Evolutionary conservation across 2,329 filamentous ascomycete genomes (phyloP).

Genomic region (Claviceps purpurea): DNA sequence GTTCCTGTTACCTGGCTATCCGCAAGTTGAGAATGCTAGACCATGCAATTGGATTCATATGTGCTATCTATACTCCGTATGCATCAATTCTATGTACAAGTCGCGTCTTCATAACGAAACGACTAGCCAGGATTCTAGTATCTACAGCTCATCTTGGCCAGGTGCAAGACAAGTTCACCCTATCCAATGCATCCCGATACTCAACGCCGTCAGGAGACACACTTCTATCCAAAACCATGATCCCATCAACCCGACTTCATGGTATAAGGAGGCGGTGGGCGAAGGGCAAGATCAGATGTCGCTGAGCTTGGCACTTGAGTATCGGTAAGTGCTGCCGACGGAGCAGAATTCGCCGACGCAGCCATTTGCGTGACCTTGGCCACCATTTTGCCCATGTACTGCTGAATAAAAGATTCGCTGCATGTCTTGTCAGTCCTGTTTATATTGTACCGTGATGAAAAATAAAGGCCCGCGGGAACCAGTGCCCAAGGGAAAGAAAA

Average conservation of each 20-base stretch:
- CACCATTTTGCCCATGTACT: slow-evolving; percentile 63
- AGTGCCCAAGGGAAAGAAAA: not conserved
- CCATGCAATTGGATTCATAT: not conserved
- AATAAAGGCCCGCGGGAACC: too few relatives aligned
- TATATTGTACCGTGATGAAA: not conserved
- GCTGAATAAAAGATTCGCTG: slow-evolving; percentile 63
- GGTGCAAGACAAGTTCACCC: not conserved
- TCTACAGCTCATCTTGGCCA: not conserved
- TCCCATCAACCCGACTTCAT: slow-evolving; percentile 4
- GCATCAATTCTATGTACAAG: not conserved
- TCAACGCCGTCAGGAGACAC: not conserved
- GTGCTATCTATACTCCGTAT: not conserved
- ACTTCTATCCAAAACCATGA: slow-evolving; percentile 8
- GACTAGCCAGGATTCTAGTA: not conserved
- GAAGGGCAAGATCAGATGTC: not conserved
- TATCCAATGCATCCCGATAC: not conserved
- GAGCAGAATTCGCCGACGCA: not conserved
- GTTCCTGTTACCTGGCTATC: not conserved
- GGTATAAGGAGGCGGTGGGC: slow-evolving; percentile 14
- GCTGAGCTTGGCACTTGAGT: slow-evolving; percentile 3
- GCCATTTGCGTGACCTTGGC: slow-evolving; percentile 30
- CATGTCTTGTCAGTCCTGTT: slow-evolving; percentile 1
- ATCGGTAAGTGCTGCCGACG: slow-evolving; percentile 2
- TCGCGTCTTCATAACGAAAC: not conserved
- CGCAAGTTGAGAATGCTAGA: not conserved